Base-by-base conservation (phyloP, 1,284 basidiomycete genomes). In the Moesziomyces antarcticus region DNA sequence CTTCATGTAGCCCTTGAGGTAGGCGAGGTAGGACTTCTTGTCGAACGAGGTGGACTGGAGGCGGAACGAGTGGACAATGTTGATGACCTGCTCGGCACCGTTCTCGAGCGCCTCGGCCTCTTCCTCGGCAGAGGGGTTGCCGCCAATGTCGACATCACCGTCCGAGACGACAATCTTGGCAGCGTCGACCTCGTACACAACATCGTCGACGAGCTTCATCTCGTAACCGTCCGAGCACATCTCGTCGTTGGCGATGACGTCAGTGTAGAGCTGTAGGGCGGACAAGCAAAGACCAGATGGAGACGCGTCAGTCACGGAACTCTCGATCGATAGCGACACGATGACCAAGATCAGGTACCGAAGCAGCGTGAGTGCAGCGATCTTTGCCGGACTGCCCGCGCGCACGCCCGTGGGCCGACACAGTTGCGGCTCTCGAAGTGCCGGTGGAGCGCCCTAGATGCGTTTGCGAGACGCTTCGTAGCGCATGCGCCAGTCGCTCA, bases 161-260 rank as follows among this genome's bases (percentile, higher is more conserved):
- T 88, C 87, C 85, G 93, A 93, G 79, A 97, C 84, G 59, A 86
- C 87, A 82, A 97, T 90, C 86, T 89, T 85, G 66, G 86, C 70
- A 84, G 93, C 95, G 85, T 99, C 90, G 56, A 97, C 93, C 87
- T 99, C 96, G 85, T 88, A 95, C 72, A 91, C 93, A 79, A 94
- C 89, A 84, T 90, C 90, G 77, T 94, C 93, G 79, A 97, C 84
- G 60, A 85, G 62, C 87, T 94, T 94, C 82, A 93, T 95, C 46
- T 57, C 35, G 75, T 69, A 81, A 24, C 73, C 78, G 60, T 81
- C 79, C 50, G 79, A 79, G 68, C 50, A 51, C 89, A 99, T 92
- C 89, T 99, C 96, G 85, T 98, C 95, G 73, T 86, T 90, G 70
- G 89, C 87, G 65, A 98, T 47, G 73, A 92, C 84, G 82, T 87